Percentiles rank a stretch among this genome's conserved stretches.
Conservation (phyloP, 2,329 filamentous ascomycete genomes). For the Hymenoscyphus repandus region DNA sequence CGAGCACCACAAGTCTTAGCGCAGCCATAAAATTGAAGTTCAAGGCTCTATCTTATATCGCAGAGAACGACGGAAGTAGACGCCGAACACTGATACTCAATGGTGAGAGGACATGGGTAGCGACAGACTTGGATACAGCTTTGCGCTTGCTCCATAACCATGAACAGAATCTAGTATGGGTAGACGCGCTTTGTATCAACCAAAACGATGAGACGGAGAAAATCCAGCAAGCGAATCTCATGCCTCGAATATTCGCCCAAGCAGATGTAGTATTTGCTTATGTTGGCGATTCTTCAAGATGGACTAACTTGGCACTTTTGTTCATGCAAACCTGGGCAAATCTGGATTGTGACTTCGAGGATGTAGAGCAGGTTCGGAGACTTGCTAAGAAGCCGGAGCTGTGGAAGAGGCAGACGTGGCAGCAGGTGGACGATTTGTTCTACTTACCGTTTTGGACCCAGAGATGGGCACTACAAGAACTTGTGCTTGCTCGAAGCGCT, state of each 20-base stretch:
- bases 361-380: not conserved
- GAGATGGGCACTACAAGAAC: slow-evolving; percentile 3
- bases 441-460: slow-evolving; percentile 3
- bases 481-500: slow-evolving; percentile 1
- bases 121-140: slow-evolving; percentile 11
- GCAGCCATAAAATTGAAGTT: not conserved
- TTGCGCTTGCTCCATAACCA: slow-evolving; percentile 5
- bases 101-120: slow-evolving; percentile 5
- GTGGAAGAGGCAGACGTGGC: slow-evolving; percentile 6
- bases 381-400: not conserved
- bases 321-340: slow-evolving; percentile 7
- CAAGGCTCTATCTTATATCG: slow-evolving; percentile 1
- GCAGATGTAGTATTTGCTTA: slow-evolving; percentile 6
- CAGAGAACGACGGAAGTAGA: not conserved
- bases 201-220: slow-evolving; percentile 9
- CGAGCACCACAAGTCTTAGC: not conserved
- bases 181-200: slow-evolving; percentile 14
- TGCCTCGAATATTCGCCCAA: slow-evolving; percentile 7
- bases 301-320: not conserved
- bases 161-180: slow-evolving; percentile 7
- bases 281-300: slow-evolving; percentile 5
- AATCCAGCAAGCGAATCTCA: slow-evolving; percentile 6
- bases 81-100: slow-evolving; percentile 6
- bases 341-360: slow-evolving; percentile 2
- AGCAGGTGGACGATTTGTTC: slow-evolving; percentile 4